phyloP scores from a whole-genome alignment of 2,329 filamentous ascomycete genomes.

The Gliomastix tumulicola region DNA sequence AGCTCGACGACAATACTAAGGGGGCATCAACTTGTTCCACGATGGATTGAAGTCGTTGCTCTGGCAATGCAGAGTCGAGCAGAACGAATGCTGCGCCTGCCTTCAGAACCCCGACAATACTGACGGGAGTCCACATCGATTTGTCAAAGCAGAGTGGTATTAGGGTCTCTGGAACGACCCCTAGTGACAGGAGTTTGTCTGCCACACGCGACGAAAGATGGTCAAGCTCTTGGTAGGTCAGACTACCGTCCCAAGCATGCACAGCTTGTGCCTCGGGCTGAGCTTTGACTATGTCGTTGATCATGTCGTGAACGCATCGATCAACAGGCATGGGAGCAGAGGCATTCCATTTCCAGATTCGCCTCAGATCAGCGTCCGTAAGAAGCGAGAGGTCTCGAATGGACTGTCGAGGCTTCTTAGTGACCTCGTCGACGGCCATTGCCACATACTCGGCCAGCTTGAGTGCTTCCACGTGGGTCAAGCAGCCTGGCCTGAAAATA shows the following conservation, averaged over 20 bases:
- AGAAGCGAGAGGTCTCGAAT: neutral
- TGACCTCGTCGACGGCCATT: too few relatives aligned
- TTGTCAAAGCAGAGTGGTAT: conserved; percentile 8
- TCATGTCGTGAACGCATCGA: conserved; percentile 1
- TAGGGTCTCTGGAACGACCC: conserved; percentile 1
- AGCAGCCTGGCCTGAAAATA: neutral
- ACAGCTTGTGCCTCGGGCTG: conserved; percentile 6
- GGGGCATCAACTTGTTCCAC: neutral
- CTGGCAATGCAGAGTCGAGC: conserved; percentile 25
- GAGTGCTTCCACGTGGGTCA: neutral
- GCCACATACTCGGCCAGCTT: neutral
- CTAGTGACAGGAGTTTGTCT: neutral
- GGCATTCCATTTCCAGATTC: conserved; percentile 1
- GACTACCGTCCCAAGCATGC: conserved; percentile 6
- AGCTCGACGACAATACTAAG: neutral
- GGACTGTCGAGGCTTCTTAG: too few relatives aligned
- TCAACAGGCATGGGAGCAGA: neutral
- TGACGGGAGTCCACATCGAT: conserved; percentile 2
- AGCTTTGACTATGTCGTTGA: neutral
- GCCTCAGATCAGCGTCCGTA: neutral
- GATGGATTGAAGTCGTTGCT: conserved; percentile 3
- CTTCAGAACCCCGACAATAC: conserved; percentile 4
- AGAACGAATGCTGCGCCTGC: conserved; percentile 19
- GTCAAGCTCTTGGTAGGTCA: conserved; percentile 6
- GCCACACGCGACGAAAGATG: conserved; percentile 1